phyloP scores from a whole-genome alignment of 2,329 filamentous ascomycete species.

The Aspergillus novoparasiticus region DNA sequence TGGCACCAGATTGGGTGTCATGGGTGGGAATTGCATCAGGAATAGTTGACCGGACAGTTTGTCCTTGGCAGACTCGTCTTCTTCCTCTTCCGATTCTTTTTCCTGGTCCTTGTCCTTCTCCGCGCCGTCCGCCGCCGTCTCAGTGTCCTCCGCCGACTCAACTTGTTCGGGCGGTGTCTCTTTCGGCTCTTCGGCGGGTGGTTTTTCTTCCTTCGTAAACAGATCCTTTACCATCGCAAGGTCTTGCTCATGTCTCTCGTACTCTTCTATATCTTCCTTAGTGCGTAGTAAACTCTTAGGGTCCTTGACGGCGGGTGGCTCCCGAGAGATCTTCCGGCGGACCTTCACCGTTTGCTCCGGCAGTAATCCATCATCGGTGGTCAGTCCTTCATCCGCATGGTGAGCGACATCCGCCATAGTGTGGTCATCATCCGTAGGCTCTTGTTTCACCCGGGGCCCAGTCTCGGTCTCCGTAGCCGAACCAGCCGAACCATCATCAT shows the following conservation, averaged over 20 bases:
- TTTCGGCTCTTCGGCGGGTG: constrained; percentile 20
- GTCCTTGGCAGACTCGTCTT: constrained; percentile 36
- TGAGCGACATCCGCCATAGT: constrained; percentile 38
- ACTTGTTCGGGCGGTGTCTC: constrained; percentile 19
- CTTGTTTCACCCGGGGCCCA: constrained; percentile 53
- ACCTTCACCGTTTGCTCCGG: constrained; percentile 39
- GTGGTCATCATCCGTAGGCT: constrained; percentile 53
- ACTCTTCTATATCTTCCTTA: constrained; percentile 46
- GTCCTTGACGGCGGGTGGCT: constrained; percentile 25
- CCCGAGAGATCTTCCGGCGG: constrained; percentile 33
- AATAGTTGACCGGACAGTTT: constrained; percentile 59
- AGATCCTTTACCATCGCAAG: constrained; percentile 43
- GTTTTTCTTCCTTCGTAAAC: constrained; percentile 30
- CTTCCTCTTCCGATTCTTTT: constrained; percentile 27
- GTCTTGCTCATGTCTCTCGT: constrained; percentile 44
- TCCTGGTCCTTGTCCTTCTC: constrained; percentile 22
- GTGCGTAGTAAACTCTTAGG: constrained; percentile 41
- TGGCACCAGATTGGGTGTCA: constrained; percentile 59
- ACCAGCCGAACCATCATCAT: constrained; percentile 18
- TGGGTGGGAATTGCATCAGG: constrained; percentile 65
- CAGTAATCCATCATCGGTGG: constrained; percentile 36
- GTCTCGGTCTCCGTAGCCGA: constrained; percentile 12
- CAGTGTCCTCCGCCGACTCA: constrained; percentile 13
- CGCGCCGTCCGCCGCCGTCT: constrained; percentile 15
- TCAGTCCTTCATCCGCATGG: constrained; percentile 26